These are phyloP conservation scores for Strigomonas oncopelti DNA, from an alignment of 208 protist species.

Conservation along the genomic window DNA sequence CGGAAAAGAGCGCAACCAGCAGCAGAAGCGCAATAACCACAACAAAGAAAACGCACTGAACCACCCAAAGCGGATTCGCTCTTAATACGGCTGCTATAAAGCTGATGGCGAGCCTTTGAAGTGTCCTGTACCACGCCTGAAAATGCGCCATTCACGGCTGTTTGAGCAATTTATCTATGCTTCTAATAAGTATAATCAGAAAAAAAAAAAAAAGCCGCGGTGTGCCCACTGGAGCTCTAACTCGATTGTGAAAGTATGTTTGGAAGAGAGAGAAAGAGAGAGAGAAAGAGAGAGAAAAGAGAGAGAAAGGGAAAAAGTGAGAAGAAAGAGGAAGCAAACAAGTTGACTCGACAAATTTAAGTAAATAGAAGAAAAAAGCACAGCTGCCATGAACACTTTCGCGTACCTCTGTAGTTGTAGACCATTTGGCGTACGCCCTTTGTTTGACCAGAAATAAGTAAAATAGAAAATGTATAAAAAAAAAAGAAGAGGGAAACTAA, in stretches of 20 bases:
- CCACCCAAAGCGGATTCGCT: no score
- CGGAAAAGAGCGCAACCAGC: background rate
- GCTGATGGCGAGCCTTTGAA: no score
- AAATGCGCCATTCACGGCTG: no score
- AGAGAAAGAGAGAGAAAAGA: background rate
- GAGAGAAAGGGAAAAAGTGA: conserved; percentile 9
- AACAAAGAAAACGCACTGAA: background rate
- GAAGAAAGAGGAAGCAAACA: conserved; percentile 5
- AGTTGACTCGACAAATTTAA: background rate
- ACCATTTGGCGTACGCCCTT: conserved; percentile 34
- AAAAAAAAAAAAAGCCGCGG: background rate
- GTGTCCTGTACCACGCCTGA: background rate
- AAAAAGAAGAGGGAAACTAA: conserved; percentile 3
- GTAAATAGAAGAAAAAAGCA: background rate
- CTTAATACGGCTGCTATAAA: no score
- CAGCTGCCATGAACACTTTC: background rate
- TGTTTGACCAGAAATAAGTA: conserved; percentile 36
- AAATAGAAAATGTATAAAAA: background rate
- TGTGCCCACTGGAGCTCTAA: background rate
- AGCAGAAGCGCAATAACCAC: background rate
- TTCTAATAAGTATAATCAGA: conserved; percentile 1
- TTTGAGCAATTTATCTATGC: no score
- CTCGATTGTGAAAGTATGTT: background rate
- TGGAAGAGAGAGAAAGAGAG: background rate
- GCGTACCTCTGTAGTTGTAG: background rate